Evolutionary conservation across 768 basidiomycete genomes (phyloP).

Genomic region (Tulasnella sp.): DNA sequence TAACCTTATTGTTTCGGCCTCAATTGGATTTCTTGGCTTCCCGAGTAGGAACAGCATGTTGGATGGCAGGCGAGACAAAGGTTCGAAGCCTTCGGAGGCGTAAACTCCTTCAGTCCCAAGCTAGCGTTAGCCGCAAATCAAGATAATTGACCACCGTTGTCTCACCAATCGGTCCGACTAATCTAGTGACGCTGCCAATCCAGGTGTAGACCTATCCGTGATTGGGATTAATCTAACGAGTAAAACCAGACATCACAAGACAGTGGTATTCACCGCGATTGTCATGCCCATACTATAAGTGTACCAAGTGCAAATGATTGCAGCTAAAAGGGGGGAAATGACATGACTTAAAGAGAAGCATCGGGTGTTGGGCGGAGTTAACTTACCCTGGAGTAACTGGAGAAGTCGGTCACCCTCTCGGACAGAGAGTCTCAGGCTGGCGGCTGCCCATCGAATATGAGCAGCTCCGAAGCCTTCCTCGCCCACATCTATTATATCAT

Average conservation of each 20-base stretch:
- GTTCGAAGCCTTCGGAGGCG: background rate
- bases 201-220: background rate
- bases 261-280: no score
- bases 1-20: background rate
- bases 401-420: background rate
- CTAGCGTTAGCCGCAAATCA: background rate
- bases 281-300: background rate
- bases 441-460: background rate
- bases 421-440: background rate
- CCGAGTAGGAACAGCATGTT: background rate
- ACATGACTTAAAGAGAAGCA: background rate
- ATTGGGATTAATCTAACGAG: no score
- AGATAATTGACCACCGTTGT: background rate
- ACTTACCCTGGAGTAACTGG: background rate
- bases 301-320: background rate
- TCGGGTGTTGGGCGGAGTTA: background rate
- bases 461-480: background rate
- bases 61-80: background rate
- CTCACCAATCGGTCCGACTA: background rate
- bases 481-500: background rate
- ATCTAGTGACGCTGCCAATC: background rate
- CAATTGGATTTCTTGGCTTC: background rate
- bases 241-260: no score
- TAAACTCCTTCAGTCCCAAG: background rate
- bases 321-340: background rate